Percentiles rank a stretch among this genome's conserved stretches.
Conservation (phyloP, 1,139 yeast genomes). For the Geotrichum armillariae region DNA sequence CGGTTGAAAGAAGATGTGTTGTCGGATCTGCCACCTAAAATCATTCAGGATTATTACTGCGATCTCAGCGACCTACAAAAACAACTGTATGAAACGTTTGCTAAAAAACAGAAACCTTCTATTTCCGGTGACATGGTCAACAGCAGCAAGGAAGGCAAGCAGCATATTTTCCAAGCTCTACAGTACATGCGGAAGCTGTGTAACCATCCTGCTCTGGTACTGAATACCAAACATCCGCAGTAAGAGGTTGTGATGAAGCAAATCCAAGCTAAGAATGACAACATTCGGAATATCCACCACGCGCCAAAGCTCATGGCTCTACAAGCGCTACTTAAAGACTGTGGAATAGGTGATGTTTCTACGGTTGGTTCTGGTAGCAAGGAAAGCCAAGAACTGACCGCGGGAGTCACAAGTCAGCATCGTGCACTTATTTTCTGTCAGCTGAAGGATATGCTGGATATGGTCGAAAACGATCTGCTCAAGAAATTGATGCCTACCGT, state of each 20-base stretch:
- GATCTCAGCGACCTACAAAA: slow-evolving; percentile 90
- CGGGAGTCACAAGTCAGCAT: slow-evolving; percentile 89
- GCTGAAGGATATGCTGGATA: slow-evolving; percentile 94
- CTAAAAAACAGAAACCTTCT: slow-evolving; percentile 75
- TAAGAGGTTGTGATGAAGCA: slow-evolving; percentile 61
- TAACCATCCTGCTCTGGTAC: slow-evolving; percentile 94
- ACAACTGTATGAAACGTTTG: slow-evolving; percentile 84
- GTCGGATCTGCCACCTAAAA: slow-evolving; percentile 95
- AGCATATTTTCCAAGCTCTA: slow-evolving; percentile 95
- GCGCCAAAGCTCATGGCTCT: slow-evolving; percentile 90
- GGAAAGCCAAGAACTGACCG: slow-evolving; percentile 43
- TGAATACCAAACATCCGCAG: slow-evolving; percentile 84
- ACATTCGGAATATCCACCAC: slow-evolving; percentile 70
- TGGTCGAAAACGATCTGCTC: slow-evolving; percentile 87
- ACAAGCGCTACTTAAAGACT: slow-evolving; percentile 77
- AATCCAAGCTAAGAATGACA: slow-evolving; percentile 58
- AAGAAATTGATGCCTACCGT: slow-evolving; percentile 86
- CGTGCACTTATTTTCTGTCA: slow-evolving; percentile 96
- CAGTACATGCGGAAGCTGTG: slow-evolving; percentile 97
- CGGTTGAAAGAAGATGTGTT: slow-evolving; percentile 95
- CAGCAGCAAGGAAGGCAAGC: slow-evolving; percentile 56
- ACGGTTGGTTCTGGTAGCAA: slow-evolving; percentile 15
- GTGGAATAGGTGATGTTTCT: slow-evolving; percentile 78
- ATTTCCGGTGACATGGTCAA: slow-evolving; percentile 65
- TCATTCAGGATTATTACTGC: slow-evolving; percentile 97